phyloP scores from a whole-genome alignment of 805 yeast species.

The Saccharomycopsis synnaedendra region DNA sequence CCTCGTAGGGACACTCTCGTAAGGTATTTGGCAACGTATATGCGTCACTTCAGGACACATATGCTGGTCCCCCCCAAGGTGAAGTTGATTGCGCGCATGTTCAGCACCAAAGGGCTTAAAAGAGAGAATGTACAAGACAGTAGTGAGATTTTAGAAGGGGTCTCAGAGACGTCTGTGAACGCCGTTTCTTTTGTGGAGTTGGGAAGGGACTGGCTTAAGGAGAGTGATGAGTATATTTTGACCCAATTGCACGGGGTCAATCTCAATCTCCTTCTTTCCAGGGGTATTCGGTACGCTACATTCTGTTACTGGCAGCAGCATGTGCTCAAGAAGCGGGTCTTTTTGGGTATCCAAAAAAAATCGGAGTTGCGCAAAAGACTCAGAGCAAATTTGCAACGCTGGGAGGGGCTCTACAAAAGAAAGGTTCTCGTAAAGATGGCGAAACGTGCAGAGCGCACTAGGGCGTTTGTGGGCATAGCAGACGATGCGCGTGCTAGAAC shows the following conservation, averaged over 20 bases:
- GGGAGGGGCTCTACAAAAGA: conserved; percentile 6
- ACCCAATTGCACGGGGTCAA: conserved; percentile 7
- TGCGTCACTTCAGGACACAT: background rate
- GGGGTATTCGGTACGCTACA: conserved; percentile 14
- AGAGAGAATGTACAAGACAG: conserved; percentile 4
- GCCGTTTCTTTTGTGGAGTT: background rate
- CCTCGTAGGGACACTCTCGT: conserved; percentile 14
- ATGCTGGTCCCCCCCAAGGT: conserved; percentile 4
- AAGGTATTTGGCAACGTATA: conserved; percentile 7
- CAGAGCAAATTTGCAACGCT: background rate
- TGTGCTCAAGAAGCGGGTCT: conserved; percentile 4
- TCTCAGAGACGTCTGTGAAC: background rate
- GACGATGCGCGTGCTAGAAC: background rate
- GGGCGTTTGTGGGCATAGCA: conserved; percentile 1
- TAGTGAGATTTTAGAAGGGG: background rate
- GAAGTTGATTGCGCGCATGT: conserved; percentile 13
- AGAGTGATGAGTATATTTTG: background rate
- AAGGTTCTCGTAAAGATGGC: conserved; percentile 7
- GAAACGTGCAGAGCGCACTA: background rate
- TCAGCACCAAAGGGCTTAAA: conserved; percentile 10
- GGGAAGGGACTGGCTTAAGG: conserved; percentile 10
- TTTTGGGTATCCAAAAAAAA: conserved; percentile 6
- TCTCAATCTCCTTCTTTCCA: conserved; percentile 13
- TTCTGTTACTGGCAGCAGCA: conserved; percentile 12
- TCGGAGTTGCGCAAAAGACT: conserved; percentile 3